Percentiles rank a stretch among this genome's conserved stretches.
Evolutionary conservation across 1,284 basidiomycete species (phyloP).

Genomic region (Ceratobasidium papillatum): DNA sequence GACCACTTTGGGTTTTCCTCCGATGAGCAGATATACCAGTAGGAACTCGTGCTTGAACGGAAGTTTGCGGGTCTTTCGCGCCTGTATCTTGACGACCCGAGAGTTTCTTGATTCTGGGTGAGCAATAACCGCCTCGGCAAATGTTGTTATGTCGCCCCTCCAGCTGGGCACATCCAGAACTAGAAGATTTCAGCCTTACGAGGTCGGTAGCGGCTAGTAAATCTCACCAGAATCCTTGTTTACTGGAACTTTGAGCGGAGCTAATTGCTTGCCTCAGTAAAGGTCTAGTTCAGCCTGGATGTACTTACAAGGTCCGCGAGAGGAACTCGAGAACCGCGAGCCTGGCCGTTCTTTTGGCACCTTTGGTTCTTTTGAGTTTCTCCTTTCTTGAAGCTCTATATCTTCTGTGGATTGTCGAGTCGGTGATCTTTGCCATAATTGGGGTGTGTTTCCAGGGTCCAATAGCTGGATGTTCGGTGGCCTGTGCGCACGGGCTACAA

Average conservation of each 20-base stretch:
- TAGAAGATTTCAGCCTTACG: not conserved
- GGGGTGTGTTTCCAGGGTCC: not conserved
- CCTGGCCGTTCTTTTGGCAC: not conserved
- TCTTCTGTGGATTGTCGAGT: conserved; percentile 9
- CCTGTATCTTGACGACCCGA: conserved; percentile 11
- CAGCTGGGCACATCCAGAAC: conserved; percentile 19
- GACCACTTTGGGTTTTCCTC: conserved; percentile 1
- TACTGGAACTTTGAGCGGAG: not conserved
- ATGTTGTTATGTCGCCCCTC: conserved; percentile 8
- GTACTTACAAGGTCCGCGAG: conserved; percentile 2
- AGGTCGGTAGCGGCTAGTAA: too few species aligned
- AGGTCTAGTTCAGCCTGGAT: not conserved
- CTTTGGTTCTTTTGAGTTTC: not conserved
- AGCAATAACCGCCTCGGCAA: conserved; percentile 8
- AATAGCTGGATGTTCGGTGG: conserved; percentile 3
- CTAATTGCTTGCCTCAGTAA: not conserved
- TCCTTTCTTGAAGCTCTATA: not conserved
- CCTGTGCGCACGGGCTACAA: not conserved
- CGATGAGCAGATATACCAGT: not conserved
- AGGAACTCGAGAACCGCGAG: conserved; percentile 1
- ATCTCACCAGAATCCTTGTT: not conserved
- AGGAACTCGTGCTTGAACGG: conserved; percentile 23
- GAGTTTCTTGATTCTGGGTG: conserved; percentile 21
- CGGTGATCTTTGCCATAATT: conserved; percentile 14
- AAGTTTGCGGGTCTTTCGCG: conserved; percentile 13